Conservation (phyloP, 148 eudicot species). For the Salicornia ramosissima region DNA sequence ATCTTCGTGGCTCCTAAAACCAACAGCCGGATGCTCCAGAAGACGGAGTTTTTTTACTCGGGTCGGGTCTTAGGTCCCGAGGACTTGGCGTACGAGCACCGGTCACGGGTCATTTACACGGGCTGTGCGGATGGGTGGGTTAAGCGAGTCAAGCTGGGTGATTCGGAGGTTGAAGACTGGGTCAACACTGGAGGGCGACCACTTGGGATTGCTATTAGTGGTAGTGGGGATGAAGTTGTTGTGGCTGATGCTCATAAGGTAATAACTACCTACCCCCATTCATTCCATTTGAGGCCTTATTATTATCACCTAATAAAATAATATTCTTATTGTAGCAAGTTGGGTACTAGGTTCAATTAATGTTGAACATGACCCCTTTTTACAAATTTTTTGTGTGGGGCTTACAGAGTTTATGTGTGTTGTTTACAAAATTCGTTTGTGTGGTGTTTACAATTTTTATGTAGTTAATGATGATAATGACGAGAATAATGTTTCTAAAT, state of each 20-base stretch:
- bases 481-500: no score
- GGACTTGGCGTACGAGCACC: slow-evolving; percentile 28
- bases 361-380: no score
- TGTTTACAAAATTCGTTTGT: no score
- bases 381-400: no score
- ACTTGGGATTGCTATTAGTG: slow-evolving; percentile 27
- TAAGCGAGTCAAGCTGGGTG: slow-evolving; percentile 24
- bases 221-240: slow-evolving; percentile 16
- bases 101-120: slow-evolving; percentile 22
- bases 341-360: no score
- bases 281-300: no score
- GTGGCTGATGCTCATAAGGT: slow-evolving; percentile 35
- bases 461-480: no score
- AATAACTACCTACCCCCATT: background rate
- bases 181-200: slow-evolving; percentile 41
- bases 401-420: no score
- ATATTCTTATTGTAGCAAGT: no score
- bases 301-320: no score
- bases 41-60: slow-evolving; percentile 17
- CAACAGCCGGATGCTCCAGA: slow-evolving; percentile 14
- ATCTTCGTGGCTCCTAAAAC: background rate
- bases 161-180: slow-evolving; percentile 25
- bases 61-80: slow-evolving; percentile 33
- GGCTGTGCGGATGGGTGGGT: slow-evolving; percentile 44
- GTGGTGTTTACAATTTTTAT: no score